Base-by-base conservation (phyloP, 495 filamentous ascomycete genomes). In the Hypoxylon lienhwacheense region DNA sequence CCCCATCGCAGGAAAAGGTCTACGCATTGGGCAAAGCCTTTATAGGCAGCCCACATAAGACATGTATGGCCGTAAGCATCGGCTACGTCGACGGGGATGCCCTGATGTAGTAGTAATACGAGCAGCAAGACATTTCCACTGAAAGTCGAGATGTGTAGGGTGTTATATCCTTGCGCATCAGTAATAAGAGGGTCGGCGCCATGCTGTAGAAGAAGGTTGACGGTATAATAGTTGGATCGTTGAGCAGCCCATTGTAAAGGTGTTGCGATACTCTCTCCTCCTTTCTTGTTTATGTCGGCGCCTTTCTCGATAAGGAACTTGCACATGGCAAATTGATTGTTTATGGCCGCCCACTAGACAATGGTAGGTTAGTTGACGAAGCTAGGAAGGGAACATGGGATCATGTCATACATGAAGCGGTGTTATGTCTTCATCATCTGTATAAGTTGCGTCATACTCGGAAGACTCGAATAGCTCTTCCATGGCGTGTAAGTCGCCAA, bases 1-100 rank as follows among this genome's bases (percentile, higher is more conserved):
- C 93, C 93, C 92, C 93, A 98, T 52, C 90, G 85, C 47, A 98
- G 70, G 62, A 96, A 93, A 16, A 97, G 71, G 67, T 97, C 95
- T 35, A 98, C 95, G 63, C 87, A 93, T 16, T 84, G 84, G 0
- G 90, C 86, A 66, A 82, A 95, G 14, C 95, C 95, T 66, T 97
- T 98, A 72, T 98, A 98, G 21, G 91, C 91, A 17, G 95, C 89
- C 93, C 93, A 98, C 93, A 98, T 98, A 43, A 98, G 73, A 28
- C 83, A 85, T 1, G 95, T 97, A 70, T 98, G 95, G 7, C 89
- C 87, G 61, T 88, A 87, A 43, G 86, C 78, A 72, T 98, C 93
- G 25, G 85, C 78, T 12, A 90, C 86, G 66, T 98, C 93, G 49
- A 98, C 86, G 8, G 91, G 88, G 31, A 98, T 91, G 60, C 91